These are phyloP conservation scores for Friedmanniomyces endolithicus DNA, from an alignment of 495 filamentous ascomycete genomes.

Conservation along the genomic window DNA sequence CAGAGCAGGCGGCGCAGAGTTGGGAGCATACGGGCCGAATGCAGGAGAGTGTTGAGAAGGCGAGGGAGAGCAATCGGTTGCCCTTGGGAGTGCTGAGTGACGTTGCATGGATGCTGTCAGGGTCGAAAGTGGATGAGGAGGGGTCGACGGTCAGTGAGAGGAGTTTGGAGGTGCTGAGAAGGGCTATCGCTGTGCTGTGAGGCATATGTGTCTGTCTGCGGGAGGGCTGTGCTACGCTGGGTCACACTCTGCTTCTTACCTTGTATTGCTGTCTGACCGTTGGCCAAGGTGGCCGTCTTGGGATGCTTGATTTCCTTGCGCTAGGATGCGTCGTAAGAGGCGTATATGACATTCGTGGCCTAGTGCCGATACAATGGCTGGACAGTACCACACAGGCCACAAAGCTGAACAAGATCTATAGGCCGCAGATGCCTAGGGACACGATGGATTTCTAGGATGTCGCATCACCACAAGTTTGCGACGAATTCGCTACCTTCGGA, in stretches of 20 bases:
- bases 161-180: conserved; percentile 55
- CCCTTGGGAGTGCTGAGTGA: conserved; percentile 87
- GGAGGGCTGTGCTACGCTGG: neutral
- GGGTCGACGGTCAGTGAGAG: conserved; percentile 31
- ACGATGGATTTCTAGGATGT: no score
- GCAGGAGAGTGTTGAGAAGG: conserved; percentile 75
- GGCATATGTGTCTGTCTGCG: neutral
- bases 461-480: no score
- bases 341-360: no score
- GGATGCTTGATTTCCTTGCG: no score
- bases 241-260: neutral
- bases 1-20: conserved; percentile 78
- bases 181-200: conserved; percentile 67
- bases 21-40: conserved; percentile 92
- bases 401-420: no score
- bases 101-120: conserved; percentile 64
- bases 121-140: conserved; percentile 24
- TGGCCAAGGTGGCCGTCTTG: no score
- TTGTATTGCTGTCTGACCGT: no score
- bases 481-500: no score
- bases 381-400: no score
- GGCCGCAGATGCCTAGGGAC: no score
- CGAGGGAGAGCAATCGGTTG: conserved; percentile 61
- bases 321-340: no score
- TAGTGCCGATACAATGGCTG: no score